Evolutionary conservation across 1,284 basidiomycete genomes (phyloP).

Genomic region (Xerocomus nothofagi): DNA sequence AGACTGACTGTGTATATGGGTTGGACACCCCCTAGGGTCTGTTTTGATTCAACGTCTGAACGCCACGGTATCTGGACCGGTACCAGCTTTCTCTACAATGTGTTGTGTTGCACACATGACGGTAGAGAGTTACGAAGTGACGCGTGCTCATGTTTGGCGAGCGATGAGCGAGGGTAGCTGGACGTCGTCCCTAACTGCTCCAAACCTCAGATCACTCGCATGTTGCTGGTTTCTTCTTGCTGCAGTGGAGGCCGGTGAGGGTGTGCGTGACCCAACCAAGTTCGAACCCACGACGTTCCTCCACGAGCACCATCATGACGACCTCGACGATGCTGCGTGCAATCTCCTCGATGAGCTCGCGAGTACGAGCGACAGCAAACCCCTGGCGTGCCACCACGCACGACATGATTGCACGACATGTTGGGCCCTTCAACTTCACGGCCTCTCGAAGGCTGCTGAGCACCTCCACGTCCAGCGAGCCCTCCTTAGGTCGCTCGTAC

Average conservation of each 20-base stretch:
- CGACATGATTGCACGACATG: not conserved
- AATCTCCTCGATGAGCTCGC: slow-evolving; percentile 2
- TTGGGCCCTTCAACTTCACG: not conserved
- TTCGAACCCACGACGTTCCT: not conserved
- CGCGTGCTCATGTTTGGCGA: slow-evolving; percentile 70
- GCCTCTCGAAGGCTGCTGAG: slow-evolving; percentile 16
- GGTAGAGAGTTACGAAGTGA: slow-evolving; percentile 5
- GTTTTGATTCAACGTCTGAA: slow-evolving; percentile 18
- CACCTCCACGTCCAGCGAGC: slow-evolving; percentile 20
- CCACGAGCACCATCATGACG: slow-evolving; percentile 2
- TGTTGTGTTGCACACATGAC: slow-evolving; percentile 7
- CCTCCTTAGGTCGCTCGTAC: slow-evolving; percentile 53
- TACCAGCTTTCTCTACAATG: slow-evolving; percentile 72
- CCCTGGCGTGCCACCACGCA: not conserved
- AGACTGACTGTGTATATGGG: slow-evolving; percentile 8
- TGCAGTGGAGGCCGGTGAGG: no score
- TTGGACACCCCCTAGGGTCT: no score
- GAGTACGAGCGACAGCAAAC: not conserved
- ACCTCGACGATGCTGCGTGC: slow-evolving; percentile 5
- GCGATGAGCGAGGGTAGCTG: no score
- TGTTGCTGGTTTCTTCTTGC: not conserved
- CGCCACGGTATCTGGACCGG: slow-evolving; percentile 50
- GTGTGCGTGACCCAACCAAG: not conserved
- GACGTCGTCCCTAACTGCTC: no score
- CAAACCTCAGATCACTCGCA: no score